phyloP scores from a whole-genome alignment of 1,284 basidiomycete species.

The Schizophyllum commune region DNA sequence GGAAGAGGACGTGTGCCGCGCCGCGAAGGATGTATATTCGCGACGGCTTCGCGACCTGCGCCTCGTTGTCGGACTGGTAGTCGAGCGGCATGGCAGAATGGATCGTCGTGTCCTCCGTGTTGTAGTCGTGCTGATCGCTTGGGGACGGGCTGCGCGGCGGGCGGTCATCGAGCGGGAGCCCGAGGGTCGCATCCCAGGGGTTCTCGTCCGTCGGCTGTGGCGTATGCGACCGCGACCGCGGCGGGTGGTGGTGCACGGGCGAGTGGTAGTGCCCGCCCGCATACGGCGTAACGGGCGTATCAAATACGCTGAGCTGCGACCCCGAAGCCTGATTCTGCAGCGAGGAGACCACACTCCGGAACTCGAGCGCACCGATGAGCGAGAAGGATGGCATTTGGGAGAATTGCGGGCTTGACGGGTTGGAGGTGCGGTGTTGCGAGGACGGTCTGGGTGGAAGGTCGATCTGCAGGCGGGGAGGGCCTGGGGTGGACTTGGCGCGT shows the following conservation, averaged over 20 bases:
- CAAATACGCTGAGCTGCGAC: conserved; percentile 53
- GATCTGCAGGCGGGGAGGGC: conserved; percentile 33
- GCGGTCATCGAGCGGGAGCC: conserved; percentile 42
- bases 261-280: conserved; percentile 64
- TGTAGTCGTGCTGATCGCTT: conserved; percentile 8
- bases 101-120: conserved; percentile 14
- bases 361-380: conserved; percentile 89
- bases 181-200: conserved; percentile 44
- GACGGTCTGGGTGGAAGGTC: conserved; percentile 27
- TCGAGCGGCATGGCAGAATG: conserved; percentile 25
- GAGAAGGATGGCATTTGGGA: conserved; percentile 76
- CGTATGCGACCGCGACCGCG: conserved; percentile 28
- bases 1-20: conserved; percentile 62
- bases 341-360: conserved; percentile 81
- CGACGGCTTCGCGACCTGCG: conserved; percentile 31
- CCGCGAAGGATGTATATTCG: conserved; percentile 23
- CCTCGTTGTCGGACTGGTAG: conserved; percentile 32
- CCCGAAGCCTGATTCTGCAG: conserved; percentile 59
- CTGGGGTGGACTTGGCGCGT: conserved; percentile 29
- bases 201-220: conserved; percentile 23
- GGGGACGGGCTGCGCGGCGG: conserved; percentile 12
- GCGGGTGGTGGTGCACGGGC: conserved; percentile 16
- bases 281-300: conserved; percentile 62
- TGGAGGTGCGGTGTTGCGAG: conserved; percentile 30
- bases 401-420: conserved; percentile 26